Evolutionary conservation across 495 filamentous ascomycete species (phyloP).

Genomic region (Sporormia fimetaria): DNA sequence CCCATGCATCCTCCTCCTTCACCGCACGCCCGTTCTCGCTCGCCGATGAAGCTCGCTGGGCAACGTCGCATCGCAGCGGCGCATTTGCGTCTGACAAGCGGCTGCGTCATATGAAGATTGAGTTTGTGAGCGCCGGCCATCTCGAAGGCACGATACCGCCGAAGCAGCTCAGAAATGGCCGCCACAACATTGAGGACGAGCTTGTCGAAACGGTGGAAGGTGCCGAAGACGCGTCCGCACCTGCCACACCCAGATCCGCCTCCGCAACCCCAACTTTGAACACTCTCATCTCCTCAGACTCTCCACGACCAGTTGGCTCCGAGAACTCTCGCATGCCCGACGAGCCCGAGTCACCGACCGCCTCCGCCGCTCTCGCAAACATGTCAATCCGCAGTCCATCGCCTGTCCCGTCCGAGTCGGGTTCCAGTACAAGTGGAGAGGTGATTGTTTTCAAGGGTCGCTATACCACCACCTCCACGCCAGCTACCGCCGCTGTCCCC

Average conservation of each 20-base stretch:
- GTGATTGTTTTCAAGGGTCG: constrained; percentile 49
- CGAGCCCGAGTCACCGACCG: neutral
- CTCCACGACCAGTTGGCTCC: too few species aligned
- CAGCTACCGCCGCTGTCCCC: neutral
- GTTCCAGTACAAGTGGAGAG: constrained; percentile 55
- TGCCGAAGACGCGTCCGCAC: neutral
- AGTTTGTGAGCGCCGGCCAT: constrained; percentile 63
- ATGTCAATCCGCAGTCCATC: constrained; percentile 31
- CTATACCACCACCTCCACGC: constrained; percentile 1
- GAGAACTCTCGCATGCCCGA: too few species aligned
- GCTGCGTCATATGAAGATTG: constrained; percentile 48
- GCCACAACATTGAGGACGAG: too few species aligned
- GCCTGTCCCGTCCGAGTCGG: constrained; percentile 40
- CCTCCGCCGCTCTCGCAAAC: constrained; percentile 7
- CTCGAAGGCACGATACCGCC: constrained; percentile 21
- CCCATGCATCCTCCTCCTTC: too few species aligned
- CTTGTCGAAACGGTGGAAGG: too few species aligned
- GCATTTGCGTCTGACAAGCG: constrained; percentile 29
- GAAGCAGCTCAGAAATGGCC: too few species aligned
- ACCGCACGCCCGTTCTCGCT: too few species aligned
- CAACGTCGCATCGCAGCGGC: constrained; percentile 44
- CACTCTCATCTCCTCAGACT: too few species aligned
- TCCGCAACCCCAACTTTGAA: too few species aligned
- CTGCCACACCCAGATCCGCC: too few species aligned
- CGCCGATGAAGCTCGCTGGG: constrained; percentile 67